Base-by-base conservation (phyloP, 1,139 yeast species). In the Zygoascus sp. region DNA sequence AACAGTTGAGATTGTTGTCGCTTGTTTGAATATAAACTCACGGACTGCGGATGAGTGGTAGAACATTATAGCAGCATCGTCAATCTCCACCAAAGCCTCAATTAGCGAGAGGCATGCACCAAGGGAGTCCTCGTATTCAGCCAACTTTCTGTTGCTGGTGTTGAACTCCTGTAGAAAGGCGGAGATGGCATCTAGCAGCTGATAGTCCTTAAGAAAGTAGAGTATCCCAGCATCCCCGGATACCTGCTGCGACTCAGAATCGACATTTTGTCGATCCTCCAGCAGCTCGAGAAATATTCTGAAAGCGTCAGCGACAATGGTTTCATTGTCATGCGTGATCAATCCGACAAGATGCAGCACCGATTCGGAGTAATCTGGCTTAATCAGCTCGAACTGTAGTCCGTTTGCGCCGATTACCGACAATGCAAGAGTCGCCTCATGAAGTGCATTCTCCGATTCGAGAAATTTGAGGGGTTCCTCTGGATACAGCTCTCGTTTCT, bases 391-490 rank as follows among this genome's bases (percentile, higher is more conserved):
- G 15, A 15, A 9, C 16, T 22, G 32, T 11, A 32, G 30, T 4
- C 44, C 40, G 17, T 42, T 40, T 13, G 28, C 22, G 23, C 37
- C 28, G 9, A 42, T 42, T 4, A 63, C 58, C 1, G 70, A 59
- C 8, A 70, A 54, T 0, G 54, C 51, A 43, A 65, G 61, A 34
- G 68, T 54, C 5, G 62, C 56, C n/a, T 59, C 59, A 37, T 62
- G 56, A 10, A 67, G 52, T 19, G 57, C 52, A 4, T 58, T 58
- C 43, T 67, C 70, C 0, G 68, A 59, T 2, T 58, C 61, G 42
- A 58, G 43, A 43, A 60, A 60, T 55, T 65, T 66, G 32, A 60
- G 43, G 2, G 73, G 73, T n/a, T 67, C 68, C 21, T 55, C 56
- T 0, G 58, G 49, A 50, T 55, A 56, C 39, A 59, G 58, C 11